These are phyloP conservation scores for Aspergillus sp. DNA, from an alignment of 2,329 filamentous ascomycete species.

Conservation along the genomic window DNA sequence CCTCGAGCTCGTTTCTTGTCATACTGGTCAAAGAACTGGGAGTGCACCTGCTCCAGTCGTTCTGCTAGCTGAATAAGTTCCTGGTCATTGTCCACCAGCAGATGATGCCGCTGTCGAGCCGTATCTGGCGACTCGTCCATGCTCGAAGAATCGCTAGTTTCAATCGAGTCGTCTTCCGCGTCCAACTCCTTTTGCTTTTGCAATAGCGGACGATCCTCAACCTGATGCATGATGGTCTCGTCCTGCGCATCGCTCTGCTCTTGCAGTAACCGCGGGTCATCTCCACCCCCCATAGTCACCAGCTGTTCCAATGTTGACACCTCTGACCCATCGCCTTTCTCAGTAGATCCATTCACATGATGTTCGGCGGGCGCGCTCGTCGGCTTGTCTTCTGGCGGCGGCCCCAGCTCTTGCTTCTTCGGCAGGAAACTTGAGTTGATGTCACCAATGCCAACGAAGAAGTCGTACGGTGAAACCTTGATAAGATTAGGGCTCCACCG, in stretches of 20 bases:
- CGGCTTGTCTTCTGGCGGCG: slow-evolving; percentile 35
- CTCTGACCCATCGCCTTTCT: slow-evolving; percentile 38
- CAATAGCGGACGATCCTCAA: slow-evolving; percentile 85
- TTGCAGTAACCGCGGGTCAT: slow-evolving; percentile 70
- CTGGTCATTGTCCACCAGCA: slow-evolving; percentile 84
- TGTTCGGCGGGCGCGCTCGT: slow-evolving; percentile 31
- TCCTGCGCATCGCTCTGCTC: slow-evolving; percentile 84
- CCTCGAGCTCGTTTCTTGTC: slow-evolving; percentile 58
- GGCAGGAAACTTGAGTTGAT: slow-evolving; percentile 98
- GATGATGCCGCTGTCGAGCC: slow-evolving; percentile 65
- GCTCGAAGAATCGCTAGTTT: slow-evolving; percentile 52
- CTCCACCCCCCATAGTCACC: slow-evolving; percentile 73
- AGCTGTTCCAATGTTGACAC: slow-evolving; percentile 72
- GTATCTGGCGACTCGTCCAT: slow-evolving; percentile 47
- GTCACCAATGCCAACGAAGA: slow-evolving; percentile 96
- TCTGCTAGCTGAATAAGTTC: slow-evolving; percentile 79
- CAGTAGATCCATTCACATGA: slow-evolving; percentile 39
- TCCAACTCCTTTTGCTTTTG: slow-evolving; percentile 92
- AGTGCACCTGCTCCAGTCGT: slow-evolving; percentile 76
- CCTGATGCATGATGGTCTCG: slow-evolving; percentile 82
- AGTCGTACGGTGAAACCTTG: slow-evolving; percentile 94
- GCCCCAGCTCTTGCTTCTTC: slow-evolving; percentile 64
- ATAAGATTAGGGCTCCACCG: slow-evolving; percentile 90
- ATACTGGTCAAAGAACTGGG: slow-evolving; percentile 81
- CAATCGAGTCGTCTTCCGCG: slow-evolving; percentile 73